These are phyloP conservation scores for Vanilla planifolia DNA, from an alignment of 106 monocot genomes.

Conservation along the genomic window DNA sequence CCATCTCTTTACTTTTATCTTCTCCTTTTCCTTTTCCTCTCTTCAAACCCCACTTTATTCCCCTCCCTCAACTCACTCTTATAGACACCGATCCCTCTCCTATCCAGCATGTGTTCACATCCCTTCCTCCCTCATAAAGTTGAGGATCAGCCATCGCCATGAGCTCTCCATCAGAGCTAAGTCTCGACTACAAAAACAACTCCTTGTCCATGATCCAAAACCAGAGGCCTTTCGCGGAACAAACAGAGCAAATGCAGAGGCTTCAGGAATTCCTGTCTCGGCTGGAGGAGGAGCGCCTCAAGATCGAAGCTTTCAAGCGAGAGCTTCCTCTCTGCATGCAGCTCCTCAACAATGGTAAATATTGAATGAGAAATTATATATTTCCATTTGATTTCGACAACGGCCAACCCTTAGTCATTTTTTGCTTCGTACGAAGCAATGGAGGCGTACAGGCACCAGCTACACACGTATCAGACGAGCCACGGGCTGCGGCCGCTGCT, in stretches of 20 bases:
- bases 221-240: conserved; percentile 10
- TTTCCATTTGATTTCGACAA: too few species aligned
- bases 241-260: conserved; percentile 20
- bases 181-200: conserved; percentile 63
- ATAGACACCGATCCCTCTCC: conserved; percentile 33
- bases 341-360: conserved; percentile 78
- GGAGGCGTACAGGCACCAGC: conserved; percentile 67
- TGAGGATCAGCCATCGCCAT: conserved; percentile 25
- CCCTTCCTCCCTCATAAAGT: background rate
- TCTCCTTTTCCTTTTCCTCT: conserved; percentile 39
- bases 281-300: conserved; percentile 76
- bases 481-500: conserved; percentile 36
- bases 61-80: conserved; percentile 23
- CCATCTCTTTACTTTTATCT: conserved; percentile 36
- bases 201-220: conserved; percentile 15
- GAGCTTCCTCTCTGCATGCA: conserved; percentile 96
- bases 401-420: background rate
- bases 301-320: conserved; percentile 92
- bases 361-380: too few species aligned
- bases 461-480: conserved; percentile 29
- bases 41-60: conserved; percentile 52
- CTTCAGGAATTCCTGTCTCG: conserved; percentile 67
- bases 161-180: conserved; percentile 63
- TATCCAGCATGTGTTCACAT: conserved; percentile 26
- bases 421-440: conserved; percentile 30